phyloP scores from a whole-genome alignment of 2,329 filamentous ascomycete species.

The Chaetomium sp. region DNA sequence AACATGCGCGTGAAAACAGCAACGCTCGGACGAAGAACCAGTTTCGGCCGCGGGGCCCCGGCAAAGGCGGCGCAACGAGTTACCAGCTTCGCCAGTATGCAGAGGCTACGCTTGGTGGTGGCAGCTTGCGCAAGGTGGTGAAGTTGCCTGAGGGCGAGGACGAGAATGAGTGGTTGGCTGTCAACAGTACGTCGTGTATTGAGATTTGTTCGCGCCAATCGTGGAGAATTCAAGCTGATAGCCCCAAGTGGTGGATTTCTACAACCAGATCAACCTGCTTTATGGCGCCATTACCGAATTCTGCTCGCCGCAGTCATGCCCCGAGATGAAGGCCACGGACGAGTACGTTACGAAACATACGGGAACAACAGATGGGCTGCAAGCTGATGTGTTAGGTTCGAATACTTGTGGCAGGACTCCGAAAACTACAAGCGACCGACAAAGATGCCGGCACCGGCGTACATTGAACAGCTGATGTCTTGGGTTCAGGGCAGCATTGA shows the following conservation, averaged over 20 bases:
- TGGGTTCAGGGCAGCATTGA: constrained; percentile 96
- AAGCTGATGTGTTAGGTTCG: constrained; percentile 56
- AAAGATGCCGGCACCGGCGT: constrained; percentile 95
- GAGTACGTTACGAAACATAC: constrained; percentile 56
- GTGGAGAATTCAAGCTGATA: constrained; percentile 23
- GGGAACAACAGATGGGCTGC: background rate
- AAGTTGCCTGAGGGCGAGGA: constrained; percentile 96
- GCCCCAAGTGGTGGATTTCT: constrained; percentile 90
- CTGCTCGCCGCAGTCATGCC: constrained; percentile 93
- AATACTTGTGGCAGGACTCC: constrained; percentile 97
- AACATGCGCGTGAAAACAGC: constrained; percentile 37
- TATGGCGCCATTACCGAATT: constrained; percentile 99
- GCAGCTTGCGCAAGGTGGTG: constrained; percentile 91
- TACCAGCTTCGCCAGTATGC: constrained; percentile 98
- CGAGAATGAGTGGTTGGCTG: constrained; percentile 94
- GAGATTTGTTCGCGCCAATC: background rate
- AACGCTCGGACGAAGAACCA: constrained; percentile 84
- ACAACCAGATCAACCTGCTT: constrained; percentile 98
- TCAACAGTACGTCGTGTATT: constrained; percentile 64
- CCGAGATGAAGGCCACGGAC: constrained; percentile 99
- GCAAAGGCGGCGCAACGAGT: constrained; percentile 75
- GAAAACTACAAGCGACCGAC: constrained; percentile 93
- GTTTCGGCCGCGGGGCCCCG: constrained; percentile 79
- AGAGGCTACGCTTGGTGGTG: constrained; percentile 90
- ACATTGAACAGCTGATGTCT: constrained; percentile 95